Base-by-base conservation (phyloP, 2,329 filamentous ascomycete genomes). In the Fusarium dlaminii region DNA sequence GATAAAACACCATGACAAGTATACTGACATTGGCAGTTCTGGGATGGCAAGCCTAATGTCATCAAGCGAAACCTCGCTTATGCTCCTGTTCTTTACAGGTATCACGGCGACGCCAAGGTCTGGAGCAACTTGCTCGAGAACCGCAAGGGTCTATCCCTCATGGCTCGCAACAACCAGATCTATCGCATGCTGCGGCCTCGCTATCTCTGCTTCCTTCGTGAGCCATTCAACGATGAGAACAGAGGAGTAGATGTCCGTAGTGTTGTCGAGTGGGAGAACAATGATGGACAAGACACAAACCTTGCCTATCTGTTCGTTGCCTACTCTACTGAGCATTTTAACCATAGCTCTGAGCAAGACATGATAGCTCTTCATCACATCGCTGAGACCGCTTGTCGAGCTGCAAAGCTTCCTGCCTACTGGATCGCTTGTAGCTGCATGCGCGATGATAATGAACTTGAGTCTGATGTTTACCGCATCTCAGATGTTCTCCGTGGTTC, bases 61-160 rank as follows among this genome's bases (percentile, higher is more conserved):
- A 58, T 55, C 30, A 45, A 66, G 45, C 66, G 72, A 20, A 68
- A 48, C n/a, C 72, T 78, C 8, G 48, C 12, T 24, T 78, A 79
- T 37, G 77, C 77, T 14, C 77, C 77, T 3, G 75, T 79, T 12
- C 64, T 78, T 18, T 79, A 78, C 60, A 65, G 27, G 12, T 76
- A 65, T 66, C 69, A 79, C 29, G 77, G 77, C 14, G 65, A 73
- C 51, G 73, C 75, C 48, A 78, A 78, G 56, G 76, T 78, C 14
- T 78, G 77, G 77, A 78, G 74, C 40, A 78, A 78, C 52, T 45
- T 77, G 34, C 72, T 77, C n/a, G 77, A 78, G 59, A 77, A 78
- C 49, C 66, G 60, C 30, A 78, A 75, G 36, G 77, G 75, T 14
- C 36, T 75, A 4, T 68, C 74, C 17, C 61, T 74, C 20, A 63